A percentile compares a stretch with the other conserved stretches of the same genome.
These are phyloP conservation scores for Smallanthus sonchifolius DNA, from an alignment of 129 eudicot genomes.

Conservation along the genomic window DNA sequence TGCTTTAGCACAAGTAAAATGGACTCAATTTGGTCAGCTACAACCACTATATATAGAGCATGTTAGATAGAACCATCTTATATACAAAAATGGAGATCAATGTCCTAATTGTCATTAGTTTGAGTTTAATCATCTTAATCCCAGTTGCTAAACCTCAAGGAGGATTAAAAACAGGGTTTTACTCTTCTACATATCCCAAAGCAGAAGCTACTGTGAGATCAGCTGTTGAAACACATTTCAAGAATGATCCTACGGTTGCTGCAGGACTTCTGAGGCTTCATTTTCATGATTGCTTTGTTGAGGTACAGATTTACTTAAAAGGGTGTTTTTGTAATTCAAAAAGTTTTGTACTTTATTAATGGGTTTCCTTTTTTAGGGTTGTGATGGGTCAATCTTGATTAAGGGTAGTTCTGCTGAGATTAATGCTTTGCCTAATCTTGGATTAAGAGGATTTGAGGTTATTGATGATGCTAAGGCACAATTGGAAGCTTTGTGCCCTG, in stretches of 20 bases:
- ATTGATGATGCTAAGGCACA: conserved; percentile 80
- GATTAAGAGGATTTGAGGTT: conserved; percentile 79
- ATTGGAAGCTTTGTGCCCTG: conserved; percentile 71
- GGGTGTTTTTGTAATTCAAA: conserved; percentile 9
- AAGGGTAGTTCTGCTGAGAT: conserved; percentile 58
- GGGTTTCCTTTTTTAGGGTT: conserved; percentile 46
- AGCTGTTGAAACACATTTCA: conserved; percentile 51
- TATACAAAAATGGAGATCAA: conserved; percentile 29
- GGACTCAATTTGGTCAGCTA: not conserved
- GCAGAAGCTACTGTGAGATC: conserved; percentile 70
- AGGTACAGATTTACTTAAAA: conserved; percentile 32
- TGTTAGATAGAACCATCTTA: conserved; percentile 1
- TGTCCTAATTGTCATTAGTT: conserved; percentile 12
- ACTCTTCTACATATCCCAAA: conserved; percentile 65
- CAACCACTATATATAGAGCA: not conserved
- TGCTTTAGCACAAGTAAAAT: not conserved
- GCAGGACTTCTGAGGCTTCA: conserved; percentile 78
- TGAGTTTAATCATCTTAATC: conserved; percentile 17
- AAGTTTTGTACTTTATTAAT: conserved; percentile 17
- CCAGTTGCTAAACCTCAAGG: conserved; percentile 37
- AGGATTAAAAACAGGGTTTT: conserved; percentile 48
- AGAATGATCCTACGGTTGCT: conserved; percentile 57
- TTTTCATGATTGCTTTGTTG: conserved; percentile 90
- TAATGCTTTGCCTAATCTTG: conserved; percentile 55
- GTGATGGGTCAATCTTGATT: conserved; percentile 77